Base-by-base conservation (phyloP, 352 stramenopile genomes). In the Globisporangium spinosum region DNA sequence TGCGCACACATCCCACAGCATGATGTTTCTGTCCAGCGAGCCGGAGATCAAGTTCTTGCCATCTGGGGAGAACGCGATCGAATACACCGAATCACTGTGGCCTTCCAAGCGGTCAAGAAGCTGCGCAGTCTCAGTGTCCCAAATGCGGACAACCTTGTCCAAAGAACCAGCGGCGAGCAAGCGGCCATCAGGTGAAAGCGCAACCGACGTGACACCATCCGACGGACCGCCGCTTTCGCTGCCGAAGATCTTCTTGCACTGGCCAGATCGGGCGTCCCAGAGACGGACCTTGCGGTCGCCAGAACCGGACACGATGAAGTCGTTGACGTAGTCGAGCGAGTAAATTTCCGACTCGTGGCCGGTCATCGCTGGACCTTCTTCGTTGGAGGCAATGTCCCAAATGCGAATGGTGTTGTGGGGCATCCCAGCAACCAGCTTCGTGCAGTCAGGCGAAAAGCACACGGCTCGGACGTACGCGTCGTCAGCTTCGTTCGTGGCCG, bases 261-360 rank as follows among this genome's bases (percentile, higher is more conserved):
- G 79, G 23, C 87, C 85, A 4, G 81, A 89, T 63, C 87, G 87
- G 7, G 85, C 81, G 66, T 95, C 87, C 87, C 87, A 95, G 10
- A 95, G 75, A 17, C 87, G 85, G 9, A 94, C 86, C 65, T 91
- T 93, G 51, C 87, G 85, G 56, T 95, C 87, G 13, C 87, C 87
- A 17, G 84, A 93, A 35, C 87, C 87, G n/a, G 85, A 94, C 32
- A 93, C 87, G 64, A 95, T 95, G 64, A 94, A 77, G 68, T 95
- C 84, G 60, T 91, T 89, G 51, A 95, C 84, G 59, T 93, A 95
- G 67, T 93, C 87, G 34, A 95, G 70, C 47, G 85, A 91, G 73
- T 95, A 95, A 65, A 95, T 94, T 64, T 94, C 87, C 13, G 86
- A 89, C 64, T 95, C 87, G 69, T 95, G 87, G 55, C 87, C 87